phyloP scores from a whole-genome alignment of 345 rosid genomes.

The Moricandia moricandioides region DNA sequence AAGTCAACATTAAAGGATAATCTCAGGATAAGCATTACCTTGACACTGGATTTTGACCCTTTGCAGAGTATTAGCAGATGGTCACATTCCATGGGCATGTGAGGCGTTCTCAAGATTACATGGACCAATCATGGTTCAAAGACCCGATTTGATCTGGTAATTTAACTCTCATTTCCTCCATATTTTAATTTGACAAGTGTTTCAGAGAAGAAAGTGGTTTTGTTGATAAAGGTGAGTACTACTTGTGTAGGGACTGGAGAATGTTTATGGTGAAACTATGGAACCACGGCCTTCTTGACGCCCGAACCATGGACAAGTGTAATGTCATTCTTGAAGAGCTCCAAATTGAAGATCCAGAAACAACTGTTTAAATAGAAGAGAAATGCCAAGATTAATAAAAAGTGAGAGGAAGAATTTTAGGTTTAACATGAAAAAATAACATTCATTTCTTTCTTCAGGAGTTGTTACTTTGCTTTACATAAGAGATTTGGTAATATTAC shows the following conservation, averaged over 20 bases:
- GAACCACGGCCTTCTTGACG: conserved; percentile 97
- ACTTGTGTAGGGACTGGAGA: conserved; percentile 82
- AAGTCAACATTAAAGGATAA: conserved; percentile 1
- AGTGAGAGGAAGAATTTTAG: conserved; percentile 1
- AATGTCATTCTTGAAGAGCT: conserved; percentile 55
- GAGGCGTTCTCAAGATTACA: conserved; percentile 89
- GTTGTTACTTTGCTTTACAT: neutral
- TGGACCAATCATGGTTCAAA: conserved; percentile 61
- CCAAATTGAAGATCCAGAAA: conserved; percentile 32
- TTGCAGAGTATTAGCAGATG: conserved; percentile 89
- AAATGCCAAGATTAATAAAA: neutral
- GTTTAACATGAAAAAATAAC: neutral
- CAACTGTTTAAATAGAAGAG: conserved; percentile 10
- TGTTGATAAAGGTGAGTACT: neutral
- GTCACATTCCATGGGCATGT: conserved; percentile 99
- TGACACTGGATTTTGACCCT: conserved; percentile 6
- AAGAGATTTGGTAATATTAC: neutral
- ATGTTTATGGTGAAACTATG: conserved; percentile 90
- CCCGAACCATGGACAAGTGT: conserved; percentile 83
- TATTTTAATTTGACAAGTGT: neutral
- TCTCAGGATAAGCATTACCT: conserved; percentile 4
- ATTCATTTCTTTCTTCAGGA: neutral
- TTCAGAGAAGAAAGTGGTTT: neutral
- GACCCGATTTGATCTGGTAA: conserved; percentile 75
- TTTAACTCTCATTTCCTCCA: conserved; percentile 1